A percentile compares a stretch with the other conserved stretches of the same genome.
phyloP scores from a whole-genome alignment of 257 asterid genomes.

The Misopates orontium region DNA sequence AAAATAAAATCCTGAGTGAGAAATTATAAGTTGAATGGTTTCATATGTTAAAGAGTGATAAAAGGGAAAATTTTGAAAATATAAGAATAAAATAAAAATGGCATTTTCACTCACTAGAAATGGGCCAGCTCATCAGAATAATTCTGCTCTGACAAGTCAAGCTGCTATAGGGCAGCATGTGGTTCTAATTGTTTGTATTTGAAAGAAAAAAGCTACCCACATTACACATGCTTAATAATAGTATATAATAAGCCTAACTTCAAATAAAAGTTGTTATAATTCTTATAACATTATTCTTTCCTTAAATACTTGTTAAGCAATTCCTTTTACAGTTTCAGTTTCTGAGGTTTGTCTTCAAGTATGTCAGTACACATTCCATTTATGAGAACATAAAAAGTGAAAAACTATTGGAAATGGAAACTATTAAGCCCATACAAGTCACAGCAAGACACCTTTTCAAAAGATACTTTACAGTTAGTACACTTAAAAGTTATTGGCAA shows the following conservation, averaged over 20 bases:
- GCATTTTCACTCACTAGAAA: slow-evolving; percentile 2
- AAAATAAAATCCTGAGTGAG: background rate
- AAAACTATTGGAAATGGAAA: slow-evolving; percentile 22
- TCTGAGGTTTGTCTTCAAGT: background rate
- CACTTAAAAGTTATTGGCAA: slow-evolving; percentile 5
- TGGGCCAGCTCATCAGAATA: slow-evolving; percentile 32
- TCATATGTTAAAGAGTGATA: background rate
- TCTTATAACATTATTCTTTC: background rate
- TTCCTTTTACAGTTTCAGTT: background rate
- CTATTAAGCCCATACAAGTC: slow-evolving; percentile 36
- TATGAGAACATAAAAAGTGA: slow-evolving; percentile 23
- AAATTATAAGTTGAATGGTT: slow-evolving; percentile 5
- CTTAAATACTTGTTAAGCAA: background rate
- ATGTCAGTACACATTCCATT: background rate
- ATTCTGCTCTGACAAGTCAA: slow-evolving; percentile 39
- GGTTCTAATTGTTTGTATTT: slow-evolving; percentile 17
- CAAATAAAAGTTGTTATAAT: background rate
- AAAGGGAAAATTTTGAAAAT: background rate
- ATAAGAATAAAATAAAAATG: background rate
- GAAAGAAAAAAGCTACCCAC: background rate
- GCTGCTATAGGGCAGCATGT: slow-evolving; percentile 29
- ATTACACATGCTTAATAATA: slow-evolving; percentile 13
- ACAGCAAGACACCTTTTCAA: slow-evolving; percentile 29
- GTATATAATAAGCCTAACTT: background rate
- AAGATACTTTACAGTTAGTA: slow-evolving; percentile 29